Percentiles rank a stretch among this genome's conserved stretches.
Evolutionary conservation across 257 asterid species (phyloP).

Genomic region (Salvia hispanica): DNA sequence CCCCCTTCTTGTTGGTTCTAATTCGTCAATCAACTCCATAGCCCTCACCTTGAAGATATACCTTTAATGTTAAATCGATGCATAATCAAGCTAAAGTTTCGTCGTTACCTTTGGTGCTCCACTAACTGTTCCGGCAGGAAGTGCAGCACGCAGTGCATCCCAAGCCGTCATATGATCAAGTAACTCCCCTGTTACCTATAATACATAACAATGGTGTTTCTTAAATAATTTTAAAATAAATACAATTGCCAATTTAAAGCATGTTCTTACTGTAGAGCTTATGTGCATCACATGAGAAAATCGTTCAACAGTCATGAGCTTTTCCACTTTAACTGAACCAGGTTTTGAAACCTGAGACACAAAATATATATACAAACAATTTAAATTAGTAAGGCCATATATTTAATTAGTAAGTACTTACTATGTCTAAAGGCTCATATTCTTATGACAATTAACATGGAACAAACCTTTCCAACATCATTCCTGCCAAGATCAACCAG

Average conservation of each 20-base stretch:
- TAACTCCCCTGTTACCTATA: conserved; percentile 85
- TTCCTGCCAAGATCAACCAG: no score
- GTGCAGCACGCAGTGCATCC: conserved; percentile 87
- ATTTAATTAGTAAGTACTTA: no score
- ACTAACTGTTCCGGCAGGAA: conserved; percentile 95
- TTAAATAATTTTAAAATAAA: no score
- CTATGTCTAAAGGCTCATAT: no score
- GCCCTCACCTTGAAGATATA: conserved; percentile 63
- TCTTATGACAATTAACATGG: no score
- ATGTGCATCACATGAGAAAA: conserved; percentile 96
- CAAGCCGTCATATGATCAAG: conserved; percentile 77
- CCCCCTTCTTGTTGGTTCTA: conserved; percentile 73
- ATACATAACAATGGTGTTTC: no score
- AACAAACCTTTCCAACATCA: no score
- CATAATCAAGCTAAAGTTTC: not conserved
- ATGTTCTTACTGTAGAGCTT: conserved; percentile 82
- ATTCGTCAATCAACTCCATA: conserved; percentile 78
- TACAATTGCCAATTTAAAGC: not conserved
- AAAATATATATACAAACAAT: not conserved
- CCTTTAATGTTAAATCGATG: not conserved
- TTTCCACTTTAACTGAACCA: conserved; percentile 79
- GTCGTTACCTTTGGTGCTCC: conserved; percentile 86
- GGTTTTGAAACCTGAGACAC: conserved; percentile 67
- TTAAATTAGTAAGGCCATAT: no score
- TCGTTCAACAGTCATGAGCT: conserved; percentile 79